Evolutionary conservation across 2,329 filamentous ascomycete species (phyloP).

Genomic region (Epichloe baconii): DNA sequence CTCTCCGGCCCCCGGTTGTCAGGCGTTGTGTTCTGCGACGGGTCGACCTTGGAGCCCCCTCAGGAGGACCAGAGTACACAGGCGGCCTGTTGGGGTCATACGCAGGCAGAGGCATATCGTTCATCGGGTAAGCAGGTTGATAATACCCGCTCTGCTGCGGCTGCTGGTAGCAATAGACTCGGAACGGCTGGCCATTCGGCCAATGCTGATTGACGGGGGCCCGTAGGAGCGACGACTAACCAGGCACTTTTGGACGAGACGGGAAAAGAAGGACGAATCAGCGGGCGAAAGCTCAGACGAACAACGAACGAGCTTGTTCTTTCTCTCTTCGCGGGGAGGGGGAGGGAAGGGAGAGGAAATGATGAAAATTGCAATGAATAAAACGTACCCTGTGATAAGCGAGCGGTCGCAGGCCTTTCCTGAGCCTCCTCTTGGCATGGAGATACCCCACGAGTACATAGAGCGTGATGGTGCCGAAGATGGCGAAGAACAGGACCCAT

Average conservation of each 20-base stretch:
- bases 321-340: neutral
- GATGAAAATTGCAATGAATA: too few relatives aligned
- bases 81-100: constrained; percentile 47
- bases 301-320: neutral
- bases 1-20: constrained; percentile 13
- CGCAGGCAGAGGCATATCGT: constrained; percentile 39
- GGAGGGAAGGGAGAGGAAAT: neutral
- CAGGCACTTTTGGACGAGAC: constrained; percentile 30
- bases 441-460: constrained; percentile 57
- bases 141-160: constrained; percentile 4
- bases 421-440: constrained; percentile 55
- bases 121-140: constrained; percentile 30
- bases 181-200: constrained; percentile 15
- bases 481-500: constrained; percentile 53
- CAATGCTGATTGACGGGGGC: constrained; percentile 10
- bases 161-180: constrained; percentile 12
- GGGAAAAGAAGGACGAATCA: neutral
- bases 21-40: constrained; percentile 28
- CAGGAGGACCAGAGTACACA: constrained; percentile 36
- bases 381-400: constrained; percentile 53
- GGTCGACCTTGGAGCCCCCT: constrained; percentile 39
- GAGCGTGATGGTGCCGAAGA: constrained; percentile 43
- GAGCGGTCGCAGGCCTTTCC: constrained; percentile 51
- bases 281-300: neutral
- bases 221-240: constrained; percentile 24